These are phyloP conservation scores for Rhizoclosmatium globosum DNA, from an alignment of 192 early-diverging fungal genomes.

Conservation along the genomic window DNA sequence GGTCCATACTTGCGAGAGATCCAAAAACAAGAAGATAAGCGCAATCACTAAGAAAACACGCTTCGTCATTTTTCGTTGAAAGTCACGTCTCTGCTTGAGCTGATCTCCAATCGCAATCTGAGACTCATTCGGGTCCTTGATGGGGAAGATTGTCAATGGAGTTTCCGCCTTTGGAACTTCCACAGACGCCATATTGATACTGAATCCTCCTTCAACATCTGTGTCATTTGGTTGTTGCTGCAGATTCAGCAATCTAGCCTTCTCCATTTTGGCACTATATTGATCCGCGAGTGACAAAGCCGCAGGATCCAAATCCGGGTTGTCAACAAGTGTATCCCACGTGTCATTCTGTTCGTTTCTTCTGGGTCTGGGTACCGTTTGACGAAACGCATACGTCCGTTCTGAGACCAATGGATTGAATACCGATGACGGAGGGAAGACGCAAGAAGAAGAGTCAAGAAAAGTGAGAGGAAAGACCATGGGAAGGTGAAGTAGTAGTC, in stretches of 20 bases:
- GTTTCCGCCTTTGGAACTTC: conserved; percentile 26
- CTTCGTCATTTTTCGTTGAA: conserved; percentile 22
- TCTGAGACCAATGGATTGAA: conserved; percentile 18
- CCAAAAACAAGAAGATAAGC: conserved; percentile 23
- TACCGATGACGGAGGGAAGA: conserved; percentile 24
- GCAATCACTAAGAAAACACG: conserved; percentile 5
- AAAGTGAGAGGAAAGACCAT: conserved; percentile 31
- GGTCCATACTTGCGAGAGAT: not conserved
- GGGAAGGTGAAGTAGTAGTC: conserved; percentile 32
- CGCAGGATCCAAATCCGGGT: conserved; percentile 28
- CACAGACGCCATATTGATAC: not conserved
- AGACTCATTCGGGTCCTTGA: conserved; percentile 35
- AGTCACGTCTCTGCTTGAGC: conserved; percentile 18
- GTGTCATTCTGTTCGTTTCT: conserved; percentile 29
- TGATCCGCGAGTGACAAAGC: conserved; percentile 20
- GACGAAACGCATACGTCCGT: conserved; percentile 30
- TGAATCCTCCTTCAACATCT: not conserved
- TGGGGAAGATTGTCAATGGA: conserved; percentile 23
- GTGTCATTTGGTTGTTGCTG: not conserved
- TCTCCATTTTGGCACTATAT: conserved; percentile 27
- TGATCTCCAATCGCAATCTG: conserved; percentile 33
- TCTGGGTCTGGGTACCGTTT: conserved; percentile 36
- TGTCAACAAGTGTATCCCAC: conserved; percentile 29
- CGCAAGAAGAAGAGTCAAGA: conserved; percentile 5
- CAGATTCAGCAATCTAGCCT: not conserved